Evolutionary conservation across 2,329 filamentous ascomycete genomes (phyloP), one percentile per base, ranked within the genome.

Genomic region (Dothideomycetidae sp.): DNA sequence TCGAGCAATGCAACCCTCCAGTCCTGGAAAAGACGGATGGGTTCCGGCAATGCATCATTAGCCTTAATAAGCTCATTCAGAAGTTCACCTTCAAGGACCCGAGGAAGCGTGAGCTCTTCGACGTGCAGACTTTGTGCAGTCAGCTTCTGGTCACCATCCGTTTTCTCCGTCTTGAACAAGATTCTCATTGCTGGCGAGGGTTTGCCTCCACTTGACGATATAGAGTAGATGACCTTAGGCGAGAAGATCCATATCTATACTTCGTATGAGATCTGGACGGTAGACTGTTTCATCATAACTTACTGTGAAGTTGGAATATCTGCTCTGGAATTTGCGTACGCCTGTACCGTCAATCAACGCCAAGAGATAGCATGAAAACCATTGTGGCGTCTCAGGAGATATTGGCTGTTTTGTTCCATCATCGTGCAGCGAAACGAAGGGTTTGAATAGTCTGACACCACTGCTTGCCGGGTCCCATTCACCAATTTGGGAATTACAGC

Each of bases 231-330:
- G 29, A 76, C 59, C 41, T 73, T 66, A 0, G 71, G 69, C 5
- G 73, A 72, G 53, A 77, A 76, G 37, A 72, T 59, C 73, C 72
- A 76, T 17, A 75, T 31, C 37, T 52, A 23, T 5, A 18, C 26
- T 34, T 31, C 12, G 33, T 11, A 16, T 11, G 19, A 18, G 34
- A 37, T 32, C n/a, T n/a, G n/a, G n/a, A n/a, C n/a, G n/a, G n/a
- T n/a, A n/a, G n/a, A n/a, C n/a, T n/a, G n/a, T n/a, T n/a, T 31
- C 16, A 10, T 29, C 15, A 26, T 14, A n/a, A 34, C 35, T 13
- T 34, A 42, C 39, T 7, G 19, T 36, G 14, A 37, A 42, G 28
- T 56, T 61, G 10, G 77, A 59, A 32, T 77, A 74, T 46, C 77
- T 71, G 1, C 79, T 63, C 36, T 73, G 42, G 53, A 76, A 74